These are phyloP conservation scores for Amanita rimosa DNA, from an alignment of 768 basidiomycete species.

Conservation along the genomic window DNA sequence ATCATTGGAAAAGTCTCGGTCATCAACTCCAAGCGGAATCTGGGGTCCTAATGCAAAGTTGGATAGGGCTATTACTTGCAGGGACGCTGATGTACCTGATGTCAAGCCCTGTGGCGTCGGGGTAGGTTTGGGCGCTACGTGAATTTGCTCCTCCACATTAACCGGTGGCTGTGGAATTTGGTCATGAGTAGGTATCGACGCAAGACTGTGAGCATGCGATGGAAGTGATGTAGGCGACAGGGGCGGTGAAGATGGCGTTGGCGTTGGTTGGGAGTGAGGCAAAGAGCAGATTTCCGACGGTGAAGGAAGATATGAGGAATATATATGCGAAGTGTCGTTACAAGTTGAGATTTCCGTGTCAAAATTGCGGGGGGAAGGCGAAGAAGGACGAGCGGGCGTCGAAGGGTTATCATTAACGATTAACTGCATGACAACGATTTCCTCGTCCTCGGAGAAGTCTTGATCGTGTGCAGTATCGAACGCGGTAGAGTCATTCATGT, in stretches of 20 bases:
- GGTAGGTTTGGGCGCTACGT: background rate
- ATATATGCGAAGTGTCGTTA: background rate
- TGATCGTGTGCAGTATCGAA: background rate
- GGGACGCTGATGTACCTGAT: background rate
- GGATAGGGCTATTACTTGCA: background rate
- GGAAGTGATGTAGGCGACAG: background rate
- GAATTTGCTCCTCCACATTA: background rate
- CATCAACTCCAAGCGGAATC: background rate
- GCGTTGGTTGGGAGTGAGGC: background rate
- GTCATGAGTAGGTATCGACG: background rate
- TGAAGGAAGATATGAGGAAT: background rate
- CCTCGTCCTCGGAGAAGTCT: background rate
- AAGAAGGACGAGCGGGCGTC: background rate
- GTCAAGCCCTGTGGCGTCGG: background rate
- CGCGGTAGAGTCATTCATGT: background rate
- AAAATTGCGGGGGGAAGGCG: background rate
- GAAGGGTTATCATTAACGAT: background rate
- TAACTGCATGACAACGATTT: constrained; percentile 1
- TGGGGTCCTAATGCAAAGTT: background rate
- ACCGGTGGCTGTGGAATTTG: background rate
- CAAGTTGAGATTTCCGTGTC: background rate
- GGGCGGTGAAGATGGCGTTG: background rate
- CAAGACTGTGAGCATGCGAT: background rate
- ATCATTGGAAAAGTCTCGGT: background rate
- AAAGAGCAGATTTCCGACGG: background rate